These are phyloP conservation scores for Hyparrhenia diplandra DNA, from an alignment of 176 grass and related monocot genomes.

Conservation along the genomic window DNA sequence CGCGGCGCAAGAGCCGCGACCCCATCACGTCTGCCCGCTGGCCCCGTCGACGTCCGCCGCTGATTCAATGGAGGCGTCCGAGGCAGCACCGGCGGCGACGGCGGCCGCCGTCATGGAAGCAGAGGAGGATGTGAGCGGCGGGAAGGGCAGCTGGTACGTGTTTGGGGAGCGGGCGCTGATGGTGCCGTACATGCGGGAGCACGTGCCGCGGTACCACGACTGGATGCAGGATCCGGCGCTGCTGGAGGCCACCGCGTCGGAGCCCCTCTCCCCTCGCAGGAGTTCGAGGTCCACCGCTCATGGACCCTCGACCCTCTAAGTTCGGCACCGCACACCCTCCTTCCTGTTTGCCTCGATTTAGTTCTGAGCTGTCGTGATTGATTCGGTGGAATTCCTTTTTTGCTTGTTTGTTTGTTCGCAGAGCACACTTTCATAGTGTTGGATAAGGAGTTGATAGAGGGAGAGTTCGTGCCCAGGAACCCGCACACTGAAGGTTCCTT, in stretches of 20 bases:
- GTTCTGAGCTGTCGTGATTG: background rate
- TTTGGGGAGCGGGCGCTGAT: constrained; percentile 48
- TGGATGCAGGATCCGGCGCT: constrained; percentile 86
- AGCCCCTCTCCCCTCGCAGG: constrained; percentile 64
- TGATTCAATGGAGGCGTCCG: constrained; percentile 10
- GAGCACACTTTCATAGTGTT: constrained; percentile 85
- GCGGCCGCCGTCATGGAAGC: background rate
- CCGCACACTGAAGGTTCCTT: constrained; percentile 81
- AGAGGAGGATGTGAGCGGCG: background rate
- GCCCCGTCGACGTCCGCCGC: background rate
- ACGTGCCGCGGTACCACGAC: constrained; percentile 73
- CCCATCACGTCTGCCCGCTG: background rate
- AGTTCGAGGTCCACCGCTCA: constrained; percentile 75
- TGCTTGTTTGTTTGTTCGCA: constrained; percentile 20
- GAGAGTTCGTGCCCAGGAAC: constrained; percentile 39
- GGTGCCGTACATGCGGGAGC: constrained; percentile 77
- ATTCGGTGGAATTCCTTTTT: background rate
- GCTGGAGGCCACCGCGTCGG: constrained; percentile 79
- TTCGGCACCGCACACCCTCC: background rate
- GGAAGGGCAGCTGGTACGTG: constrained; percentile 36
- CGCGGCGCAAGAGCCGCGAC: background rate
- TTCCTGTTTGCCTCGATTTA: constrained; percentile 1
- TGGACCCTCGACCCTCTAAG: constrained; percentile 60
- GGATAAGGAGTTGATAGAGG: constrained; percentile 62
- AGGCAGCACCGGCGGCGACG: background rate